Evolutionary conservation across 1,284 basidiomycete species (phyloP).

Genomic region (Ganoderma lucidum): DNA sequence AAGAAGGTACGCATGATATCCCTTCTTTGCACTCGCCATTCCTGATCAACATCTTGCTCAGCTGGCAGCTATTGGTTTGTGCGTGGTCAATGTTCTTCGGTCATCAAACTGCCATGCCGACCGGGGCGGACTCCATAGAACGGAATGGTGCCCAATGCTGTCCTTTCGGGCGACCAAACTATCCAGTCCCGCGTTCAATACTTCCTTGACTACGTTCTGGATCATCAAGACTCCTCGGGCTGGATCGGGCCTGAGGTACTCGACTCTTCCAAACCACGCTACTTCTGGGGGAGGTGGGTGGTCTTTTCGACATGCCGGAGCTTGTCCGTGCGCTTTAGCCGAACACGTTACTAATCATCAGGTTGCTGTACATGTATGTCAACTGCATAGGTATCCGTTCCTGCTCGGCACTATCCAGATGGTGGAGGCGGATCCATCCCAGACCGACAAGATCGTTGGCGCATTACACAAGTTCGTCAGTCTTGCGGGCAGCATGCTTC

Average conservation of each 20-base stretch:
- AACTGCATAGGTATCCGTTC: conserved; percentile 53
- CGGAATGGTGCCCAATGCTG: conserved; percentile 35
- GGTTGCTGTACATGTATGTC: neutral
- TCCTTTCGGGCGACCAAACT: conserved; percentile 51
- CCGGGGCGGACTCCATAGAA: neutral
- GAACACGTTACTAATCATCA: neutral
- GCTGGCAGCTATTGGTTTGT: conserved; percentile 4
- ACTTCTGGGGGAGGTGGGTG: conserved; percentile 58
- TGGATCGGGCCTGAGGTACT: conserved; percentile 63
- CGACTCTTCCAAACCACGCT: conserved; percentile 56
- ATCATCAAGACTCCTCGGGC: conserved; percentile 58
- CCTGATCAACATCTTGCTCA: neutral
- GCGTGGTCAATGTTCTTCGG: neutral
- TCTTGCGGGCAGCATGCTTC: conserved; percentile 45
- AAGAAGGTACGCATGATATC: neutral
- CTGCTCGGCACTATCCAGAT: conserved; percentile 61
- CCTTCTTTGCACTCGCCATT: neutral
- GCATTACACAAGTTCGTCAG: conserved; percentile 57
- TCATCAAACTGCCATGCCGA: neutral
- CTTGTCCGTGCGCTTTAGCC: no score
- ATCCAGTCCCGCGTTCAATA: conserved; percentile 54
- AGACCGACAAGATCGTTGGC: conserved; percentile 51
- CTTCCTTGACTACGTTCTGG: conserved; percentile 60
- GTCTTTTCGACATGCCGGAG: conserved; percentile 1
- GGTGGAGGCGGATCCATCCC: conserved; percentile 53